These are phyloP conservation scores for Flaveria sonorensis DNA, from an alignment of 129 eudicot genomes.

Conservation along the genomic window DNA sequence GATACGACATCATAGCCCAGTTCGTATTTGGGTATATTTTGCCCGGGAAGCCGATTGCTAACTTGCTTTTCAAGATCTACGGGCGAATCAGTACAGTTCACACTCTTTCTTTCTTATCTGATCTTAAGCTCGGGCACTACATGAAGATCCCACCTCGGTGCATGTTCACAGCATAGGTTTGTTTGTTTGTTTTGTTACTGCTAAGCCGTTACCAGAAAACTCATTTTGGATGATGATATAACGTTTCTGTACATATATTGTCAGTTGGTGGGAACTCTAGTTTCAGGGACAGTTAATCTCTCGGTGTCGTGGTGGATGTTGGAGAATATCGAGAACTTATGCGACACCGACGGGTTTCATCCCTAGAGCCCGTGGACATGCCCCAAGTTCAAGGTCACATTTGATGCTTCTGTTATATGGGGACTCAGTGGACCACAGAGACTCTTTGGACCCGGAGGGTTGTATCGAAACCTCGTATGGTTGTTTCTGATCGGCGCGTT, in stretches of 20 bases:
- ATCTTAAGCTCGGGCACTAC: conserved; percentile 94
- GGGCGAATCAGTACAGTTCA: conserved; percentile 91
- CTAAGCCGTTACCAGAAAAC: neutral
- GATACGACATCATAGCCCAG: conserved; percentile 96
- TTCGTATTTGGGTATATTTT: conserved; percentile 83
- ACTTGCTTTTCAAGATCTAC: conserved; percentile 87
- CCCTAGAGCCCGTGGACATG: conserved; percentile 99
- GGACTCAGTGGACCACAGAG: conserved; percentile 85
- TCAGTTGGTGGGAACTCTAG: conserved; percentile 82
- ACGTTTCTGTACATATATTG: neutral
- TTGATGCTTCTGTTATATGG: conserved; percentile 89
- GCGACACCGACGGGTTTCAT: conserved; percentile 74
- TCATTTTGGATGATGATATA: neutral
- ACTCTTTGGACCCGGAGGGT: conserved; percentile 85
- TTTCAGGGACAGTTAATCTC: conserved; percentile 77
- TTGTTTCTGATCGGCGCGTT: conserved; percentile 80
- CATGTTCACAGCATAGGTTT: conserved; percentile 92
- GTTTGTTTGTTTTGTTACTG: neutral
- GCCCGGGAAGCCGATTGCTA: conserved; percentile 95
- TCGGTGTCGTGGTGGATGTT: conserved; percentile 96
- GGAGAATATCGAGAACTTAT: conserved; percentile 71
- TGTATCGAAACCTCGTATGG: conserved; percentile 91
- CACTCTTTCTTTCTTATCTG: conserved; percentile 83
- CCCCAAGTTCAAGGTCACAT: conserved; percentile 87
- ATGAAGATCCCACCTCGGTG: conserved; percentile 95